A percentile compares a stretch with the other conserved stretches of the same genome.
These are phyloP conservation scores for Ballota nigra DNA, from an alignment of 257 asterid species.

Conservation along the genomic window DNA sequence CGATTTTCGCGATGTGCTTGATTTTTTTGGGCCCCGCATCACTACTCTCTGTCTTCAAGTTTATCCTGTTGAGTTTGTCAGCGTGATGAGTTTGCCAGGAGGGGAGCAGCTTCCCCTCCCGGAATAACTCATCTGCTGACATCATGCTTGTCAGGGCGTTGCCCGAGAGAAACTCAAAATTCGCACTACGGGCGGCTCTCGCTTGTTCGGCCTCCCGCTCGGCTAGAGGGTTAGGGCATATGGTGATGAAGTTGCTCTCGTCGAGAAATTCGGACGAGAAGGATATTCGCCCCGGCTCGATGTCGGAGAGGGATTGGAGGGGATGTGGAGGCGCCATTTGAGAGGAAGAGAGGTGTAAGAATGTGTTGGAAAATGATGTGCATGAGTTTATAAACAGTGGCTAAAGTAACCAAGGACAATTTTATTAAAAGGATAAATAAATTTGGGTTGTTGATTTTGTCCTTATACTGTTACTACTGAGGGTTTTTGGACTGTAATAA, in stretches of 20 bases:
- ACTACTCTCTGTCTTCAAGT: conserved; percentile 31
- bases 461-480: too few relatives aligned
- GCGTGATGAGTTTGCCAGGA: conserved; percentile 54
- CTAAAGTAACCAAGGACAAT: neutral
- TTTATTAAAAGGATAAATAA: too few relatives aligned
- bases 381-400: conserved; percentile 42
- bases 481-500: conserved; percentile 35
- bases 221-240: conserved; percentile 45
- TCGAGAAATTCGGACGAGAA: conserved; percentile 88
- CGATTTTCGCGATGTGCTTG: conserved; percentile 23
- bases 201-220: conserved; percentile 21
- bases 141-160: conserved; percentile 38
- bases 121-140: conserved; percentile 72
- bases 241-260: conserved; percentile 68
- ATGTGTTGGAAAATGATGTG: conserved; percentile 17
- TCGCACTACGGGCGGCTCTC: conserved; percentile 25
- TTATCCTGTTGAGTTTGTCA: conserved; percentile 52
- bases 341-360: conserved; percentile 1
- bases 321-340: conserved; percentile 34
- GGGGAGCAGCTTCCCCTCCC: conserved; percentile 74
- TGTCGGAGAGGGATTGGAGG: conserved; percentile 25
- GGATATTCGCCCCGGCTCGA: conserved; percentile 50
- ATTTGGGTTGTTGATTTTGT: neutral
- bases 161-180: conserved; percentile 73
- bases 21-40: conserved; percentile 8